These are phyloP conservation scores for Mycena leptocephala DNA, from an alignment of 768 basidiomycete species.

Conservation along the genomic window DNA sequence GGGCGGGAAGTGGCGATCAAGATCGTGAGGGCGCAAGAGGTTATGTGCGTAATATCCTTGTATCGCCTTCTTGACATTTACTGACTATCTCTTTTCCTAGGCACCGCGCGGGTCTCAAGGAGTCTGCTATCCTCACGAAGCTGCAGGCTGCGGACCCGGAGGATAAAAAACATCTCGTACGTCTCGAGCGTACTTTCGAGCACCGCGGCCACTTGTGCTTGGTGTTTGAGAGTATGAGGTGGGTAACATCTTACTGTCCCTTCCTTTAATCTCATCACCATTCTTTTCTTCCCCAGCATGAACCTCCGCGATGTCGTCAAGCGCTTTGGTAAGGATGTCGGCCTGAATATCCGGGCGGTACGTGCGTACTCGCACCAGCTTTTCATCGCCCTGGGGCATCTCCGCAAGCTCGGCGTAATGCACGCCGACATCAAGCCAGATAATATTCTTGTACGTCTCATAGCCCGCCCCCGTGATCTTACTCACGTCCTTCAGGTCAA, in stretches of 20 bases:
- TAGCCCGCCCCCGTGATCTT: conserved; percentile 1
- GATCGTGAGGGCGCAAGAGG: conserved; percentile 95
- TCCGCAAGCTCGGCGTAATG: conserved; percentile 94
- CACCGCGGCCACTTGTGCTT: conserved; percentile 97
- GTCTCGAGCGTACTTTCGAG: conserved; percentile 96
- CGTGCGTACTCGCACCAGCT: conserved; percentile 98
- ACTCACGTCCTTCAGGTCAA: conserved; percentile 77
- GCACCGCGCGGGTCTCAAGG: conserved; percentile 96
- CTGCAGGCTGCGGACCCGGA: conserved; percentile 93
- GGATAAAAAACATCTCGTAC: conserved; percentile 96
- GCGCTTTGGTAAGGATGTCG: conserved; percentile 98
- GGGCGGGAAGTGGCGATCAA: conserved; percentile 95
- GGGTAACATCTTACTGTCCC: conserved; percentile 54
- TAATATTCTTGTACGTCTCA: conserved; percentile 87
- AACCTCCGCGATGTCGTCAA: conserved; percentile 98
- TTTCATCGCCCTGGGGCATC: conserved; percentile 87
- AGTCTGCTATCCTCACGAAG: conserved; percentile 91
- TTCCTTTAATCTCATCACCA: background rate
- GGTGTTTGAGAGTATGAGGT: conserved; percentile 97
- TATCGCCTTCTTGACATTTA: conserved; percentile 5
- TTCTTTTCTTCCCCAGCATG: conserved; percentile 72
- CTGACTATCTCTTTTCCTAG: conserved; percentile 55
- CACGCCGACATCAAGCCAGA: conserved; percentile 99
- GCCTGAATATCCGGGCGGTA: conserved; percentile 96
- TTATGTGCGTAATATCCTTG: conserved; percentile 79